Evolutionary conservation across 2,329 filamentous ascomycete species (phyloP).

Genomic region (Colletotrichum tamarilloi): DNA sequence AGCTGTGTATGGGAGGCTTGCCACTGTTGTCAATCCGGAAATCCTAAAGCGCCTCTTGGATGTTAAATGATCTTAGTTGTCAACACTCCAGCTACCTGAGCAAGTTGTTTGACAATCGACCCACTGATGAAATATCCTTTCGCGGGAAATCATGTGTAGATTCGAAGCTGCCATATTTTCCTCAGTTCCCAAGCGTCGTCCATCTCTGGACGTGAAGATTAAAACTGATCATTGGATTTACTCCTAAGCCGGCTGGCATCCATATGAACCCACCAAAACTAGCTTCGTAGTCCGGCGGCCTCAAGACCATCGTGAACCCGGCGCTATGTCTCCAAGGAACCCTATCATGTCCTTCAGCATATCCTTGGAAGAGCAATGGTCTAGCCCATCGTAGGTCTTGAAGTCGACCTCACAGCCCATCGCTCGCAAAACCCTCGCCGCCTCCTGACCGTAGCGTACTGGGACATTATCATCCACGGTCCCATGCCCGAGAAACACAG

Average conservation of each 20-base stretch:
- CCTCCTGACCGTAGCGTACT: conserved; percentile 46
- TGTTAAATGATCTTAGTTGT: neutral
- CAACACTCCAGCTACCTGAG: neutral
- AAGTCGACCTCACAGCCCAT: conserved; percentile 50
- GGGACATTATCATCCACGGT: conserved; percentile 54
- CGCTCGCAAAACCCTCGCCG: conserved; percentile 45
- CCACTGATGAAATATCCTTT: neutral
- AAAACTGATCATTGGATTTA: neutral
- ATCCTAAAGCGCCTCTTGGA: neutral
- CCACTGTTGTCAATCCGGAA: neutral
- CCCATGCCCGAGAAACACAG: conserved; percentile 60
- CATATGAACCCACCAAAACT: neutral
- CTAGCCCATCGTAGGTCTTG: conserved; percentile 52
- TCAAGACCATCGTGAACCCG: too few species aligned
- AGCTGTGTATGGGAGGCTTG: neutral
- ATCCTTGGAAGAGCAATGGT: conserved; percentile 56
- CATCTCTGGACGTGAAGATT: neutral
- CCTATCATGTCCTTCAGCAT: conserved; percentile 52
- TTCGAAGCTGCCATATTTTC: neutral
- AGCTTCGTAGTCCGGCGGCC: neutral
- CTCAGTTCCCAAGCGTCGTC: neutral
- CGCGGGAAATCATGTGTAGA: neutral
- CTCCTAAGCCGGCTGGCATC: neutral
- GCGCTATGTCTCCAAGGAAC: conserved; percentile 41
- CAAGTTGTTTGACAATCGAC: neutral